Percentiles rank a stretch among this genome's conserved stretches.
phyloP scores from a whole-genome alignment of 257 asterid genomes.

The Solanum chiquidenum region DNA sequence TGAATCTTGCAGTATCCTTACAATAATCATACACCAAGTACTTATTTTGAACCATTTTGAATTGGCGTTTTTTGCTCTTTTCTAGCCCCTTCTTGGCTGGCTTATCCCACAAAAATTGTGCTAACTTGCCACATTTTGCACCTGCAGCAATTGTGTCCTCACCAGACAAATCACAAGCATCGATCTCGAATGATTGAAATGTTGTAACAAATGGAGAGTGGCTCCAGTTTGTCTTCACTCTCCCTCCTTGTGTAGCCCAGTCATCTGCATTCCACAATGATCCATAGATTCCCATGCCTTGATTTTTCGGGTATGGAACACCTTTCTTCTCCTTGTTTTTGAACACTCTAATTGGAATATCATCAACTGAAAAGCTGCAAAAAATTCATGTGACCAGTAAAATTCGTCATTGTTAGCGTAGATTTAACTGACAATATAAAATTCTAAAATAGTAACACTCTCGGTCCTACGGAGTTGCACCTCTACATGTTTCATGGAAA shows the following conservation, averaged over 20 bases:
- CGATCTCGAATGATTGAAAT: constrained; percentile 26
- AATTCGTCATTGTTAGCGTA: neutral
- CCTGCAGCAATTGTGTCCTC: constrained; percentile 6
- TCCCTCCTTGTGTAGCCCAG: constrained; percentile 67
- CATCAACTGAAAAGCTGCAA: constrained; percentile 43
- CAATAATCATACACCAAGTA: constrained; percentile 51
- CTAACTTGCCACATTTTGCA: constrained; percentile 25
- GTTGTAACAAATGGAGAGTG: constrained; percentile 32
- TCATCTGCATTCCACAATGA: constrained; percentile 53
- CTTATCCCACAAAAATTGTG: constrained; percentile 57
- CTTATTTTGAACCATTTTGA: constrained; percentile 23
- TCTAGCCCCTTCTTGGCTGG: constrained; percentile 26
- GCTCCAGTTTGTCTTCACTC: constrained; percentile 54
- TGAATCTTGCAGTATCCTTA: constrained; percentile 34
- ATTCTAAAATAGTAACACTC: neutral
- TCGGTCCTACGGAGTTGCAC: neutral
- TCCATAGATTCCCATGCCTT: constrained; percentile 51
- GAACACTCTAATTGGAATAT: constrained; percentile 38
- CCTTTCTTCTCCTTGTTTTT: constrained; percentile 33
- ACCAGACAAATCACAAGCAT: constrained; percentile 30
- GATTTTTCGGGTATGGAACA: constrained; percentile 26
- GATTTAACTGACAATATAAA: neutral
- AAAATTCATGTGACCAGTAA: neutral
- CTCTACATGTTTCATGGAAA: neutral
- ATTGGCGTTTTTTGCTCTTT: constrained; percentile 12